Conservation (phyloP, 2,329 filamentous ascomycete genomes). For the Grosmannia clavigera region DNA sequence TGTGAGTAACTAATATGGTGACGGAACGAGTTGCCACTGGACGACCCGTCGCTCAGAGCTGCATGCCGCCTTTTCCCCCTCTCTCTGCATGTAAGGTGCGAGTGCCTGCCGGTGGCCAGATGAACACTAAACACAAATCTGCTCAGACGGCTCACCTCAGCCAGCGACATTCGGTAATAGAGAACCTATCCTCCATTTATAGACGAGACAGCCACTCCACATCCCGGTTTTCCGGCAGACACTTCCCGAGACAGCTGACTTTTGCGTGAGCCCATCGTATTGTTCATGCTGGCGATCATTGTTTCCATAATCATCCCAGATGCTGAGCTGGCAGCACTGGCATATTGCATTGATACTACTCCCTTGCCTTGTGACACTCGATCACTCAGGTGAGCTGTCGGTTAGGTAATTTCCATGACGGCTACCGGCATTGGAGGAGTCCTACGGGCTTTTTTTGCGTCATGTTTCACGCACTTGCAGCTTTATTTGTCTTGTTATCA, state of each 20-base stretch:
- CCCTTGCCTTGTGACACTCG: not conserved
- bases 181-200: not conserved
- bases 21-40: not conserved
- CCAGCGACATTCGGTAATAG: not conserved
- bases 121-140: not conserved
- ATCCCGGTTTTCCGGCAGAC: not conserved
- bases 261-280: not conserved
- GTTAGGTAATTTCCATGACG: not conserved
- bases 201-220: not conserved
- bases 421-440: not conserved
- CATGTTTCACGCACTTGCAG: not conserved
- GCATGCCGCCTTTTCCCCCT: not conserved
- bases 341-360: not conserved
- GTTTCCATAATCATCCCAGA: not conserved
- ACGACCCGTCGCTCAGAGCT: not conserved
- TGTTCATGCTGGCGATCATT: not conserved
- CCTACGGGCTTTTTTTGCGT: not conserved
- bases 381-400: not conserved
- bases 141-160: not conserved
- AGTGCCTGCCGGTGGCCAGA: not conserved
- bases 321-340: not conserved
- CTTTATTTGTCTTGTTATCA: not conserved
- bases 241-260: not conserved
- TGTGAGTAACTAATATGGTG: not conserved
- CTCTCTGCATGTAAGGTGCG: not conserved